phyloP scores from a whole-genome alignment of 1,284 basidiomycete species.

The Cutaneotrichosporon spelunceum region DNA sequence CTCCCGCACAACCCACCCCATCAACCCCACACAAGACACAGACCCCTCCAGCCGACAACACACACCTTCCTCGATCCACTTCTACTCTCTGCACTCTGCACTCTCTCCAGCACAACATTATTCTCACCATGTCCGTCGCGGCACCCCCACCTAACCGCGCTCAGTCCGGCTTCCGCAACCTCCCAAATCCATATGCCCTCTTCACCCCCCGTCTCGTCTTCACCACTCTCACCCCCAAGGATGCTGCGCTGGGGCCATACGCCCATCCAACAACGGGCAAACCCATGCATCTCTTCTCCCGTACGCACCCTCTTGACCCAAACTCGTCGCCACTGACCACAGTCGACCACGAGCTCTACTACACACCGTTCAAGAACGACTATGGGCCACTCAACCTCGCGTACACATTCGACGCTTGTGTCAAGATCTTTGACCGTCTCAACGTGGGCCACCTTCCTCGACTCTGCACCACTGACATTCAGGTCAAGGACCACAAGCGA shows the following conservation, averaged over 20 bases:
- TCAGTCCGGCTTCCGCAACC: conserved; percentile 15
- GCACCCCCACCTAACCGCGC: not conserved
- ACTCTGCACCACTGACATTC: not conserved
- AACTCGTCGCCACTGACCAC: conserved; percentile 55
- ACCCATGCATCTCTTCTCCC: conserved; percentile 36
- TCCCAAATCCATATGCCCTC: conserved; percentile 42
- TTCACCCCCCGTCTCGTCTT: conserved; percentile 43
- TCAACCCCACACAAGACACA: not conserved
- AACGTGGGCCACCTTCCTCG: conserved; percentile 59
- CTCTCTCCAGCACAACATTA: not conserved
- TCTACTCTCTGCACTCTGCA: not conserved
- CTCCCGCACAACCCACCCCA: not conserved
- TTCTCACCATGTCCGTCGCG: not conserved
- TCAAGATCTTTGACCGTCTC: conserved; percentile 81
- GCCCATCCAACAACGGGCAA: conserved; percentile 34
- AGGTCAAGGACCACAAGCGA: conserved; percentile 62
- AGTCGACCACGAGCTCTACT: conserved; percentile 76
- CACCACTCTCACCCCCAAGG: conserved; percentile 37
- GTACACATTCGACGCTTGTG: conserved; percentile 90
- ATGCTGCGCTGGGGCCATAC: conserved; percentile 32
- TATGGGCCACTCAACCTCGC: conserved; percentile 91
- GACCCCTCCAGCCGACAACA: not conserved
- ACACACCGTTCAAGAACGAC: conserved; percentile 91
- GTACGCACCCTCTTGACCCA: conserved; percentile 24
- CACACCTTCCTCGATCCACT: conserved; percentile 3